A percentile compares a stretch with the other conserved stretches of the same genome.
Evolutionary conservation across 805 yeast species (phyloP).

Genomic region (Wickerhamomyces chaumierensis): DNA sequence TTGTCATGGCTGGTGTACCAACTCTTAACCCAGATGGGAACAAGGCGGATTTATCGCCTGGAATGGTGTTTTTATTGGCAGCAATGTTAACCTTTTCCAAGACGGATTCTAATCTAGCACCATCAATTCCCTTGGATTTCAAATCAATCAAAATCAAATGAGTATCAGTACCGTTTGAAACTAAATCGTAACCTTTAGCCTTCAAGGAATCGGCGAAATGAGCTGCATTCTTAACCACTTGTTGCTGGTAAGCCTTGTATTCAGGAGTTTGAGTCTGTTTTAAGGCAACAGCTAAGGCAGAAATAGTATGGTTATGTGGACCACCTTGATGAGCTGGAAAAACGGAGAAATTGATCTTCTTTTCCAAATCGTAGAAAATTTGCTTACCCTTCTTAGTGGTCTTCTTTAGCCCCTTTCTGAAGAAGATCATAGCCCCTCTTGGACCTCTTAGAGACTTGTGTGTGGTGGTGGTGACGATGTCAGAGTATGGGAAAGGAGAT

Average conservation of each 20-base stretch:
- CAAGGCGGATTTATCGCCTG: constrained; percentile 94
- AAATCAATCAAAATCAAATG: constrained; percentile 90
- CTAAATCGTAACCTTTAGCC: constrained; percentile 65
- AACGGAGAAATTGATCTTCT: constrained; percentile 92
- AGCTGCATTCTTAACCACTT: constrained; percentile 83
- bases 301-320: constrained; percentile 98
- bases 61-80: constrained; percentile 92
- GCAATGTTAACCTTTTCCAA: constrained; percentile 93
- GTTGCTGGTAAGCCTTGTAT: constrained; percentile 80
- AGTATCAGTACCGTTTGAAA: constrained; percentile 92
- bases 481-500: constrained; percentile 94
- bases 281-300: constrained; percentile 94
- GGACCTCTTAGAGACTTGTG: constrained; percentile 99
- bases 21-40: constrained; percentile 96
- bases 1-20: constrained; percentile 96
- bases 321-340: constrained; percentile 99
- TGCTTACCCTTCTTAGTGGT: constrained; percentile 89
- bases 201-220: constrained; percentile 68
- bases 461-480: constrained; percentile 95
- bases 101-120: constrained; percentile 93
- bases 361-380: constrained; percentile 81
- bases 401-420: constrained; percentile 89
- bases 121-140: constrained; percentile 85
- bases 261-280: constrained; percentile 90
- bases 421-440: constrained; percentile 99